These are phyloP conservation scores for Orbilia quercus DNA, from an alignment of 2,329 filamentous ascomycete species.

Conservation along the genomic window DNA sequence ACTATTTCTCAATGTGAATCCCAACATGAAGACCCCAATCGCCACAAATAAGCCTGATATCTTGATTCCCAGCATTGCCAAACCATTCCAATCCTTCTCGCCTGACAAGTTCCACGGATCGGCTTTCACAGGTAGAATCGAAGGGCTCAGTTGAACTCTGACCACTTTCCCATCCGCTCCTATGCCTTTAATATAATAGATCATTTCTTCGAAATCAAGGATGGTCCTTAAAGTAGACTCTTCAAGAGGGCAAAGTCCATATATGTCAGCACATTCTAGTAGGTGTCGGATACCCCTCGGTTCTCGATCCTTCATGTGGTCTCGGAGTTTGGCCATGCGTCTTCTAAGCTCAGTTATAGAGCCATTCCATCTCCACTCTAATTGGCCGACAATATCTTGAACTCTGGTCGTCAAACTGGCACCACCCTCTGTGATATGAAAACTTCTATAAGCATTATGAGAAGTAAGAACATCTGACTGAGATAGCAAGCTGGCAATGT, in stretches of 20 bases:
- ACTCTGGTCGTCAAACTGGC: slow-evolving; percentile 1
- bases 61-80: slow-evolving; percentile 23
- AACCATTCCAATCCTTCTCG: slow-evolving; percentile 21
- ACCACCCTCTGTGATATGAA: not conserved
- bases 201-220: slow-evolving; percentile 36
- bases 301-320: slow-evolving; percentile 17
- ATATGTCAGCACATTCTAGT: slow-evolving; percentile 41
- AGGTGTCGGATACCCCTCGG: slow-evolving; percentile 14
- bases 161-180: slow-evolving; percentile 23
- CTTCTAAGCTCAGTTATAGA: slow-evolving; percentile 28
- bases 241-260: slow-evolving; percentile 39
- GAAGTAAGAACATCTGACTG: not conserved
- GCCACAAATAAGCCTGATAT: slow-evolving; percentile 27
- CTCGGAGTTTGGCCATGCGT: slow-evolving; percentile 15
- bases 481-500: slow-evolving; percentile 31
- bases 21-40: slow-evolving; percentile 21
- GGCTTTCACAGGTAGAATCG: slow-evolving; percentile 14
- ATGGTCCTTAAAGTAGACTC: slow-evolving; percentile 34
- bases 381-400: not conserved
- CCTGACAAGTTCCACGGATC: slow-evolving; percentile 24
- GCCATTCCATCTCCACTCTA: slow-evolving; percentile 33
- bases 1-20: slow-evolving; percentile 2
- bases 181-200: slow-evolving; percentile 23
- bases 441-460: not conserved
- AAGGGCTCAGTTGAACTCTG: slow-evolving; percentile 1